Conservation (phyloP, 495 filamentous ascomycete species). For the Penicillium arizonense region DNA sequence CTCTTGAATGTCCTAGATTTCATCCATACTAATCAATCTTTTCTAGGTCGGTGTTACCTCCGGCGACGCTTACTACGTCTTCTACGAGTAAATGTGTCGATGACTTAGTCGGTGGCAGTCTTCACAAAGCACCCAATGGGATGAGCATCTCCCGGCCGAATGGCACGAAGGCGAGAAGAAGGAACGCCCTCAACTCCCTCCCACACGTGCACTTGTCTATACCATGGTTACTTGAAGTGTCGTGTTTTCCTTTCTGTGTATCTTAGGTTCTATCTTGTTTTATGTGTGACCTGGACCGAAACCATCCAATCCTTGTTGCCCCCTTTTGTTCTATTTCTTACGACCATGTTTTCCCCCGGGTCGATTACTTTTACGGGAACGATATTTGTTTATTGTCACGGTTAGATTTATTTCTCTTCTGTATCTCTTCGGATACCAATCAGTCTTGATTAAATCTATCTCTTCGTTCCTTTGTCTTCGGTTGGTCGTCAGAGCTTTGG, state of each 20-base stretch:
- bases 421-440: constrained; percentile 2
- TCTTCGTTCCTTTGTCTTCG: constrained; percentile 9
- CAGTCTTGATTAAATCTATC: constrained; percentile 6
- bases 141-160: constrained; percentile 14
- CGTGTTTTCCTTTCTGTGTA: constrained; percentile 38
- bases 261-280: constrained; percentile 40
- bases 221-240: constrained; percentile 28
- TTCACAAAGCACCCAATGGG: constrained; percentile 1
- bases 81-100: constrained; percentile 29
- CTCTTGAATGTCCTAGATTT: neutral
- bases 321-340: constrained; percentile 18
- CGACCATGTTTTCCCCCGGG: constrained; percentile 2
- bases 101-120: constrained; percentile 1
- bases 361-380: constrained; percentile 7
- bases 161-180: constrained; percentile 7
- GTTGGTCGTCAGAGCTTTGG: neutral
- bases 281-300: constrained; percentile 28
- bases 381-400: constrained; percentile 5
- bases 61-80: constrained; percentile 46
- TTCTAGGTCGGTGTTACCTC: constrained; percentile 42
- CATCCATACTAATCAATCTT: constrained; percentile 11
- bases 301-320: constrained; percentile 30
- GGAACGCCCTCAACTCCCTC: constrained; percentile 14
- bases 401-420: constrained; percentile 3
- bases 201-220: constrained; percentile 26